Evolutionary conservation across 495 filamentous ascomycete species (phyloP), one percentile per base, ranked within the genome.

Genomic region (Xylaria longipes): DNA sequence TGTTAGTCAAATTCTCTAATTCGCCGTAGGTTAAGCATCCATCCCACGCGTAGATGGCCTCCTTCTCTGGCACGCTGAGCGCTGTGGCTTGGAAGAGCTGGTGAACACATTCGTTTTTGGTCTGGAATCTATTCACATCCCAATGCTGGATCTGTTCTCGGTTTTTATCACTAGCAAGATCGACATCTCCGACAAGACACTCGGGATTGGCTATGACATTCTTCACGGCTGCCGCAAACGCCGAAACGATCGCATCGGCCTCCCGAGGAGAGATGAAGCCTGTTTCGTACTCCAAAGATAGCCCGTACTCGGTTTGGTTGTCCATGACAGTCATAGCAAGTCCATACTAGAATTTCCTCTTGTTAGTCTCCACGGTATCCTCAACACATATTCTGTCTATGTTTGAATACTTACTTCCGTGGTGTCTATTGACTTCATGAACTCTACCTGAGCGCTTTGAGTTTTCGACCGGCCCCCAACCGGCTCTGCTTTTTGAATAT

Each of bases 351-450:
- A 43, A 43, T 0, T 1, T 14, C 31, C 22, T 15, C 3, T 22
- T 57, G 27, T 63, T 39, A 63, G 33, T 61, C 57, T 17, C 7
- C 37, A 62, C 17, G 3, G 4, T 27, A 61, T 22, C 35, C n/a
- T 41, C 60, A 62, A 3, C 37, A 22, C n/a, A 12, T 62, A 43
- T 27, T 62, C 35, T 11, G n/a, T 22, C 11, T 63, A 25, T 29
- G n/a, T 22, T 43, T 14, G 4, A 63, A 43, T 8, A 43, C 60
- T 63, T n/a, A 63, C 60, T n/a, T 63, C 60, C 14, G 60, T 78
- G 0, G 83, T 75, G 69, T 89, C 84, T 39, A 90, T 85, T n/a
- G 86, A 82, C 29, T 89, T 76, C 9, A 87, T 86, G 71, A 82
- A 76, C 31, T 84, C 81, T 20, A 87, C 82, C 74, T 89, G 86